These are phyloP conservation scores for Capsicum baccatum DNA, from an alignment of 257 asterid species.

Conservation along the genomic window DNA sequence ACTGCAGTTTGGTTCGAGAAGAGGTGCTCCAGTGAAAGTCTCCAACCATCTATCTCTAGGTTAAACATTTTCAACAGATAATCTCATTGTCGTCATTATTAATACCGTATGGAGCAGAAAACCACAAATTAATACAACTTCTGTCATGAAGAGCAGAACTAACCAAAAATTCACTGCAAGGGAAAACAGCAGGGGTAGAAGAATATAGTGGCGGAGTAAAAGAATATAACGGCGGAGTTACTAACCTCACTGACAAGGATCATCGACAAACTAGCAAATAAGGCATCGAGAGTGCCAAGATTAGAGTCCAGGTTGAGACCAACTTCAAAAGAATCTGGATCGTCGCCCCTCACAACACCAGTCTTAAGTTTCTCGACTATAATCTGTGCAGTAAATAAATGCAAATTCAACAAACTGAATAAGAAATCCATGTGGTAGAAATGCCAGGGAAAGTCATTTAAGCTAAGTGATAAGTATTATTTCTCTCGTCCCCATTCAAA, in stretches of 20 bases:
- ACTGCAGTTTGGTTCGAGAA: slow-evolving; percentile 12
- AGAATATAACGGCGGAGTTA: slow-evolving; percentile 18
- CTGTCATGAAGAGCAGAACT: background rate
- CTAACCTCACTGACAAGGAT: slow-evolving; percentile 95
- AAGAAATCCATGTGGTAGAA: background rate
- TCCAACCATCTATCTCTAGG: slow-evolving; percentile 24
- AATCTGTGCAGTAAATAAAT: slow-evolving; percentile 51
- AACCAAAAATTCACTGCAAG: background rate
- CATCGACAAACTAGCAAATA: slow-evolving; percentile 91
- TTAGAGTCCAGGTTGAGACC: slow-evolving; percentile 70
- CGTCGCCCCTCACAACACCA: slow-evolving; percentile 49
- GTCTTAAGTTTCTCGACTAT: slow-evolving; percentile 67
- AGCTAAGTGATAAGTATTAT: background rate
- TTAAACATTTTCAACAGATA: background rate
- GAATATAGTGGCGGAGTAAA: background rate
- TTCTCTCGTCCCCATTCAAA: background rate
- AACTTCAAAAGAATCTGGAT: slow-evolving; percentile 49
- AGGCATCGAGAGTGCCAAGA: slow-evolving; percentile 85
- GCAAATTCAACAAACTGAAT: background rate
- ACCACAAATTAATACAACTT: background rate
- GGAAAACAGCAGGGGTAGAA: background rate
- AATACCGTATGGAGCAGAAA: background rate
- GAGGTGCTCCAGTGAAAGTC: background rate
- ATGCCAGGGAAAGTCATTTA: background rate
- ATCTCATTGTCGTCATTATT: background rate